These are phyloP conservation scores for Lobosporangium transversale DNA, from an alignment of 192 early-diverging fungal genomes.

Conservation along the genomic window DNA sequence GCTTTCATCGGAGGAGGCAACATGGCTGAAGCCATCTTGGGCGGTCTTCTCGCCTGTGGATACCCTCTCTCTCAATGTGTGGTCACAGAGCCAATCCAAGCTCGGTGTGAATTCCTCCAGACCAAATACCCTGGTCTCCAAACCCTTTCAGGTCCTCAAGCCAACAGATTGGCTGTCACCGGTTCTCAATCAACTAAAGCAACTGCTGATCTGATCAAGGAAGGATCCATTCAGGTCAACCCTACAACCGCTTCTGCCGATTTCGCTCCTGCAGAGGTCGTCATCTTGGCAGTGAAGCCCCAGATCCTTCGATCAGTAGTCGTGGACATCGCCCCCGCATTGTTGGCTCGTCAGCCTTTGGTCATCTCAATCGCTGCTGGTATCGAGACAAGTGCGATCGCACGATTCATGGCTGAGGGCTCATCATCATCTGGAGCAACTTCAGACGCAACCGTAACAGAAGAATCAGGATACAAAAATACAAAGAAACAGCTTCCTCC, in stretches of 20 bases:
- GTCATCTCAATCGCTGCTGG: conserved; percentile 93
- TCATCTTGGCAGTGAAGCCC: conserved; percentile 92
- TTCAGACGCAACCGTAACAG: too few species aligned
- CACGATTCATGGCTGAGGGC: conserved; percentile 70
- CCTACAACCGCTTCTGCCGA: conserved; percentile 26
- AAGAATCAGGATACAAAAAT: too few species aligned
- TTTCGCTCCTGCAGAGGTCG: conserved; percentile 67
- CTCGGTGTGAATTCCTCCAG: conserved; percentile 71
- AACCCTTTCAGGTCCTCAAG: conserved; percentile 31
- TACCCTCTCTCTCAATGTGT: conserved; percentile 76
- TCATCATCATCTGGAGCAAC: neutral
- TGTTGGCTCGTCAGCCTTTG: conserved; percentile 68
- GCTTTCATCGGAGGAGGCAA: conserved; percentile 93
- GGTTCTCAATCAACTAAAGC: conserved; percentile 54
- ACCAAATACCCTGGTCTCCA: conserved; percentile 69
- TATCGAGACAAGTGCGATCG: conserved; percentile 80
- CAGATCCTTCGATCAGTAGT: conserved; percentile 85
- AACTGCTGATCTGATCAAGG: conserved; percentile 64
- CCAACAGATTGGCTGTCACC: conserved; percentile 37
- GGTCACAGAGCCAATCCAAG: conserved; percentile 84
- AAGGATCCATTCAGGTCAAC: conserved; percentile 54
- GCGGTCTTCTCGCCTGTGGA: conserved; percentile 84
- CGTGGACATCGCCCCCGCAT: conserved; percentile 60
- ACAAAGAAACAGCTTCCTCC: conserved; percentile 27
- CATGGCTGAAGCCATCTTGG: conserved; percentile 95